Percentiles rank a stretch among this genome's conserved stretches.
phyloP scores from a whole-genome alignment of 1,139 yeast genomes.

The Kodamaea fungicola region DNA sequence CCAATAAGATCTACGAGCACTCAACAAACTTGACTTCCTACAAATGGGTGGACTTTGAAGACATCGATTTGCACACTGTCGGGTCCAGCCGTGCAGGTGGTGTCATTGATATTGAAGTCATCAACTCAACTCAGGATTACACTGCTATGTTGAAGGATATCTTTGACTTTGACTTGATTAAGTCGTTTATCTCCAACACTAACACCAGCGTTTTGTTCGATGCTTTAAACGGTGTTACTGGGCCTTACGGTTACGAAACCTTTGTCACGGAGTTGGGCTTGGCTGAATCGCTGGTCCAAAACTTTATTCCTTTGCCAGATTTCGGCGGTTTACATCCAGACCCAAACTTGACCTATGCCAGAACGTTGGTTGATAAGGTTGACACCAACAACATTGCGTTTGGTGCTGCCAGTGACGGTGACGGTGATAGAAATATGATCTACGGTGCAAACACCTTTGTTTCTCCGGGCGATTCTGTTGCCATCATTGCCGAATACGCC shows the following conservation, averaged over 20 bases:
- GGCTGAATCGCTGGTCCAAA: slow-evolving; percentile 68
- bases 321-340: slow-evolving; percentile 98
- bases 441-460: slow-evolving; percentile 95
- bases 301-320: slow-evolving; percentile 75
- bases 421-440: slow-evolving; percentile 98
- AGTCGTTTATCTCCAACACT: slow-evolving; percentile 54
- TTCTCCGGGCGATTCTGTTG: slow-evolving; percentile 98
- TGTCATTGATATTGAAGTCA: slow-evolving; percentile 59
- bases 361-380: slow-evolving; percentile 78
- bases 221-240: slow-evolving; percentile 93
- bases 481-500: slow-evolving; percentile 94
- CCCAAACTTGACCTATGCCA: slow-evolving; percentile 94
- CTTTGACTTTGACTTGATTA: slow-evolving; percentile 84
- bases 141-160: slow-evolving; percentile 76
- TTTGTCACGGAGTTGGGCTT: slow-evolving; percentile 84
- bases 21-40: slow-evolving; percentile 60
- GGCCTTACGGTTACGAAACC: slow-evolving; percentile 88
- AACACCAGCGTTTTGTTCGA: slow-evolving; percentile 79
- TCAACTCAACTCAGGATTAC: slow-evolving; percentile 79
- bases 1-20: slow-evolving; percentile 76
- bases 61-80: slow-evolving; percentile 56
- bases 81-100: slow-evolving; percentile 56
- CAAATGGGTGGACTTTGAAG: slow-evolving; percentile 54
- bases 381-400: slow-evolving; percentile 78
- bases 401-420: slow-evolving; percentile 99